Evolutionary conservation across 257 asterid genomes (phyloP), one percentile per base, ranked within the genome.

Genomic region (Solanum dulcamara): DNA sequence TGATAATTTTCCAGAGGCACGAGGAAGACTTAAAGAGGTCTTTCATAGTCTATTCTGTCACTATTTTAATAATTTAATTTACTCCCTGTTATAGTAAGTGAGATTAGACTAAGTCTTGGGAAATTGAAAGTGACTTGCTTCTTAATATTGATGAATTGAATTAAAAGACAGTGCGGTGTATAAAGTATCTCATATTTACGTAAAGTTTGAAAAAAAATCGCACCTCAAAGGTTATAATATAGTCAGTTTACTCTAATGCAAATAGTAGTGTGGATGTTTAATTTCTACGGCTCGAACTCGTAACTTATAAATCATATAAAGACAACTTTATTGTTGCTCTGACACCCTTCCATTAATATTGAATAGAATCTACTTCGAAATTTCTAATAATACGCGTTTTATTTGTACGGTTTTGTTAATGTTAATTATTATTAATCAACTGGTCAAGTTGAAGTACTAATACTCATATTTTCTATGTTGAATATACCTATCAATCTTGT

Each of bases 211-310:
- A 17, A 50, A 50, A 28, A 0, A 28, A 1, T 62, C 18, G 0
- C 35, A 13, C 2, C 0, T 26, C 0, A 2, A 62, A 5, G 12
- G 51, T 10, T 10, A 4, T 10, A 26, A 60, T 12, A 26, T 24
- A 60, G 5, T 24, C 0, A 2, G 0, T 0, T 1, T 60, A 24
- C 2, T 24, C 0, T 60, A 4, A 11, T 11, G 3, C 0, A 60
- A 11, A 12, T 10, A 60, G 7, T 24, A 60, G 9, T 22, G 2
- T 12, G 11, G 12, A 10, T 60, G 0, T 9, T n/a, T n/a, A n/a
- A n/a, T n/a, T n/a, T 59, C 24, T 11, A 59, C 30, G 10, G 0
- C 0, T 10, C 0, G 4, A 60, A 60, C 6, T 24, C 1, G 2
- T 11, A 0, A 24, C 5, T 0, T 60, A 24, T 24, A 24, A 0